Conservation (phyloP, 768 basidiomycete genomes). For the Serendipita sp. region DNA sequence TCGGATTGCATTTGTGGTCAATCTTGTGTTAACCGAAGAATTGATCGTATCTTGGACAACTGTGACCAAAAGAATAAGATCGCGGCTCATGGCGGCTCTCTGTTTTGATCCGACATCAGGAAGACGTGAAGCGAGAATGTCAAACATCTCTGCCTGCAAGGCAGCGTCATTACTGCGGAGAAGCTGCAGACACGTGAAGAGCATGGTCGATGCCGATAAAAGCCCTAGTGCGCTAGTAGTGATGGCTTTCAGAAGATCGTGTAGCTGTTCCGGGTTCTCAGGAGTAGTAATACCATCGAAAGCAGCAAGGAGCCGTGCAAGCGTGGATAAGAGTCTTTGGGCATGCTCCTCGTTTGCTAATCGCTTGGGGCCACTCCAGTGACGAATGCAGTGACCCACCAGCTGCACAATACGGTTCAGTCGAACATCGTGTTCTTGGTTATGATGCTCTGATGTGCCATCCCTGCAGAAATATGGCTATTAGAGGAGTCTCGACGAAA, state of each 20-base stretch:
- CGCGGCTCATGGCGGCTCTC: slow-evolving; percentile 35
- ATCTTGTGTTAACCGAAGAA: slow-evolving; percentile 23
- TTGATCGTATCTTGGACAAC: slow-evolving; percentile 39
- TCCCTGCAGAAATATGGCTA: too few species aligned
- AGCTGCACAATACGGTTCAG: too few species aligned
- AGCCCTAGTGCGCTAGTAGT: not conserved
- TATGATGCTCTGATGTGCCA: too few species aligned
- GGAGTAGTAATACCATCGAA: not conserved
- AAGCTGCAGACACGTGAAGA: slow-evolving; percentile 2
- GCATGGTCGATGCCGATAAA: not conserved
- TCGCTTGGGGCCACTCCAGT: too few species aligned
- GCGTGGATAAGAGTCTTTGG: not conserved
- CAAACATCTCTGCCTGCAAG: slow-evolving; percentile 21
- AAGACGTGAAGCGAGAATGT: slow-evolving; percentile 51
- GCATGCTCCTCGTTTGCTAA: not conserved
- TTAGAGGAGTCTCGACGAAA: too few species aligned
- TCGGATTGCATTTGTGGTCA: slow-evolving; percentile 35
- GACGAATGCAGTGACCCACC: too few species aligned
- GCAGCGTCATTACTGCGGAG: not conserved
- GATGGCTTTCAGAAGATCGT: not conserved
- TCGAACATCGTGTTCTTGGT: too few species aligned
- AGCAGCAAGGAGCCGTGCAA: not conserved
- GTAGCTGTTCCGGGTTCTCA: not conserved
- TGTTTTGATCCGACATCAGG: slow-evolving; percentile 38
- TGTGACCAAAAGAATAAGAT: slow-evolving; percentile 25